A percentile compares a stretch with the other conserved stretches of the same genome.
Conservation (phyloP, 345 rosid genomes). For the Lumnitzera racemosa region DNA sequence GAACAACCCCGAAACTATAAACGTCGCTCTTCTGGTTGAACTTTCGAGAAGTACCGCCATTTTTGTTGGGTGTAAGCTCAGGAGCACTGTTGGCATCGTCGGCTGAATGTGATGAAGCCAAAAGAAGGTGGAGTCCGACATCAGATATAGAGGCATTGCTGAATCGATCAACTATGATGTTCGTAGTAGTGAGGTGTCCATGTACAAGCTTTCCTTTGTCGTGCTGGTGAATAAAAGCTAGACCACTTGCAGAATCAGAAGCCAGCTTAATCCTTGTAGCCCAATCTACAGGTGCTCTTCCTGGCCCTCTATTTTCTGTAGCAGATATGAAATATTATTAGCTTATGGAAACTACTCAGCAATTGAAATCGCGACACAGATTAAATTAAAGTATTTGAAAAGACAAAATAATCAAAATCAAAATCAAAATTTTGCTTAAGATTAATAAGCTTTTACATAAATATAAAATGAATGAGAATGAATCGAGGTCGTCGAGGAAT, state of each 20-base stretch:
- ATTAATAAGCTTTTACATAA: too few species aligned
- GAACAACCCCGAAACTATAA: constrained; percentile 31
- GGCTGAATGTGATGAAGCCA: constrained; percentile 12
- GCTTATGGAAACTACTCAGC: too few species aligned
- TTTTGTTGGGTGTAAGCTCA: constrained; percentile 15
- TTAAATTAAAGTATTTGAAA: too few species aligned
- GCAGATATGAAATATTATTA: background rate
- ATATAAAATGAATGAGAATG: too few species aligned
- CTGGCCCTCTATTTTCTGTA: constrained; percentile 35
- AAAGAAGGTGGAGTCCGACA: constrained; percentile 24
- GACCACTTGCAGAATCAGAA: constrained; percentile 32
- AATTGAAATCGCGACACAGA: too few species aligned
- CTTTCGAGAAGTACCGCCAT: constrained; percentile 5
- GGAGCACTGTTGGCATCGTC: constrained; percentile 23
- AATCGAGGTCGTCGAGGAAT: background rate
- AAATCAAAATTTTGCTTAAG: too few species aligned
- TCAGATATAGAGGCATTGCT: constrained; percentile 30
- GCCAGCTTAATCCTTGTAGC: constrained; percentile 27
- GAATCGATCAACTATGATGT: constrained; percentile 21
- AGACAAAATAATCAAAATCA: too few species aligned
- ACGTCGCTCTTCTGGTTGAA: constrained; percentile 32
- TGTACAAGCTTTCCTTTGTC: constrained; percentile 26
- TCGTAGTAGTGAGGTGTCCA: constrained; percentile 32
- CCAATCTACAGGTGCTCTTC: constrained; percentile 33
- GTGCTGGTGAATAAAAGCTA: constrained; percentile 28